These are phyloP conservation scores for Selaginella moellendorffii DNA, from an alignment of 75 land plant genomes.

Conservation along the genomic window DNA sequence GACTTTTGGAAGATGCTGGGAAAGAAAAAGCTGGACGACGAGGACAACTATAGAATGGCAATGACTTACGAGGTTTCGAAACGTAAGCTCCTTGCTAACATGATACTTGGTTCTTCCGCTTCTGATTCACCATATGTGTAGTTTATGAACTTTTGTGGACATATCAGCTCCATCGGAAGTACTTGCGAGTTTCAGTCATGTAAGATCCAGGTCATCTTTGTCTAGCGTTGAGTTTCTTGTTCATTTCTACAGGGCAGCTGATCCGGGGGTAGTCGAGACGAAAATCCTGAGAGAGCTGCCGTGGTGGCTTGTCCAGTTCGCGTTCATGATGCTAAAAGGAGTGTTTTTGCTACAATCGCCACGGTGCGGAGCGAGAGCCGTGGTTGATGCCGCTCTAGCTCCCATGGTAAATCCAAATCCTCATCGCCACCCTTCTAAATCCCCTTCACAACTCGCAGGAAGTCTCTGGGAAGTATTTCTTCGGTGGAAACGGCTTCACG, in stretches of 20 bases:
- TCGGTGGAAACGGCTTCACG: slow-evolving; percentile 55
- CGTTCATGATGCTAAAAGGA: slow-evolving; percentile 26
- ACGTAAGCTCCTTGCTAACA: slow-evolving; percentile 28
- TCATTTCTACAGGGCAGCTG: slow-evolving; percentile 39
- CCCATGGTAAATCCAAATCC: slow-evolving; percentile 54
- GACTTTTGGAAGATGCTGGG: neutral
- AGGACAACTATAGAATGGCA: slow-evolving; percentile 35
- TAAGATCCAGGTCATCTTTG: slow-evolving; percentile 19
- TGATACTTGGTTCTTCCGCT: neutral
- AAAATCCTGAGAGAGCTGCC: slow-evolving; percentile 66
- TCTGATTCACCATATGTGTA: slow-evolving; percentile 36
- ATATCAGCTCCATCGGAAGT: slow-evolving; percentile 50
- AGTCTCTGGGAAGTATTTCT: slow-evolving; percentile 53
- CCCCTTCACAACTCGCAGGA: slow-evolving; percentile 27
- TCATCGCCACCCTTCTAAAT: neutral
- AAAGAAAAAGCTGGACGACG: neutral
- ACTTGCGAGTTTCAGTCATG: slow-evolving; percentile 36
- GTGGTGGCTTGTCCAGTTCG: slow-evolving; percentile 23
- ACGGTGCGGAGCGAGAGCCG: slow-evolving; percentile 31
- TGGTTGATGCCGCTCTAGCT: slow-evolving; percentile 73
- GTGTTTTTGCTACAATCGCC: slow-evolving; percentile 51
- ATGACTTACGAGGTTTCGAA: slow-evolving; percentile 56
- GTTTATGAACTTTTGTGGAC: slow-evolving; percentile 47
- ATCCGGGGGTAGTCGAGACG: slow-evolving; percentile 75
- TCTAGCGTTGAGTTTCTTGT: neutral